A percentile compares a stretch with the other conserved stretches of the same genome.
Conservation (phyloP, 2,329 filamentous ascomycete species). For the Phaeosphaeriaceae sp. region DNA sequence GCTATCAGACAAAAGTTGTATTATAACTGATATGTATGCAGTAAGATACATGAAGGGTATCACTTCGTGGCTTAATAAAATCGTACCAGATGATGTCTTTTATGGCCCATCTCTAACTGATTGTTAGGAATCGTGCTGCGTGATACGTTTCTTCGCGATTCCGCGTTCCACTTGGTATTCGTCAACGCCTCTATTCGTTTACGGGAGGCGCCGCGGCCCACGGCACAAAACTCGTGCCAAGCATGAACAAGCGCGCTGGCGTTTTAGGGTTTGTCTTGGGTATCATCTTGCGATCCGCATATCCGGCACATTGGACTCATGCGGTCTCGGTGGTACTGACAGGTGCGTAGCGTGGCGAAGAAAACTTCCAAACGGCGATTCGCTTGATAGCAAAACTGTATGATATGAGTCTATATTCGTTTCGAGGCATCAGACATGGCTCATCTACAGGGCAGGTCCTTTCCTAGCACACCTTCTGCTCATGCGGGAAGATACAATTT, state of each 20-base stretch:
- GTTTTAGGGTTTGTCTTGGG: neutral
- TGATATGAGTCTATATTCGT: constrained; percentile 24
- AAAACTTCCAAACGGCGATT: constrained; percentile 27
- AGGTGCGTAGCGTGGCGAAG: constrained; percentile 23
- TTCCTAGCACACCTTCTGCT: neutral
- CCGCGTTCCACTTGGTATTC: neutral
- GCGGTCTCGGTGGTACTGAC: constrained; percentile 26
- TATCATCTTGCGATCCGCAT: neutral
- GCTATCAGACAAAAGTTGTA: neutral
- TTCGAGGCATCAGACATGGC: neutral
- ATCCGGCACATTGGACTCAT: constrained; percentile 3
- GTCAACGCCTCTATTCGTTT: neutral
- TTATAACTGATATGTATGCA: neutral
- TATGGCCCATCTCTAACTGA: neutral
- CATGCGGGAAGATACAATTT: neutral
- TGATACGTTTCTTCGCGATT: neutral
- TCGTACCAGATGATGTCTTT: neutral
- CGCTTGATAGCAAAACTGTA: constrained; percentile 29
- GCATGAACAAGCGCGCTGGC: constrained; percentile 3
- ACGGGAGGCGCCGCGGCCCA: neutral
- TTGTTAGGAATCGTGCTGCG: neutral
- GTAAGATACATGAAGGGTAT: constrained; percentile 1
- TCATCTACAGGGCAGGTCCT: neutral
- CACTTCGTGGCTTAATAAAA: neutral
- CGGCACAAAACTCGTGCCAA: neutral